Evolutionary conservation across 176 grass and related monocot species (phyloP).

Genomic region (Ensete glaucum): DNA sequence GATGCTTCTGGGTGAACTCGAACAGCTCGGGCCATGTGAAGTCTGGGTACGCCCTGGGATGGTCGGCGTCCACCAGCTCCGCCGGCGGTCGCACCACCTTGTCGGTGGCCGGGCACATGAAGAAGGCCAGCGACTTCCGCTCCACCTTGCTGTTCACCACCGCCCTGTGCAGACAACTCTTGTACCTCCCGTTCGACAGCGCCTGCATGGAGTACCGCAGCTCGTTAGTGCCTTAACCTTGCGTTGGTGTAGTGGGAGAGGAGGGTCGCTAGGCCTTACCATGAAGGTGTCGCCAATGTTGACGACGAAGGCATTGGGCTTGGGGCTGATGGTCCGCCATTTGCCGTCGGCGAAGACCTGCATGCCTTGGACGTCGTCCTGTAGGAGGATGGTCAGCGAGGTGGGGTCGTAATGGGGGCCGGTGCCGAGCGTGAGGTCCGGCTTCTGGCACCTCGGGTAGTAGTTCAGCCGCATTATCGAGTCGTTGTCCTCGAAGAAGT

Average conservation of each 20-base stretch:
- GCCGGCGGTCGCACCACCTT: slow-evolving; percentile 52
- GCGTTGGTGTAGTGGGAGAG: neutral
- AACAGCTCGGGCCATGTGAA: slow-evolving; percentile 86
- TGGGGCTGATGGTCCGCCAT: slow-evolving; percentile 41
- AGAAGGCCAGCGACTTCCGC: slow-evolving; percentile 67
- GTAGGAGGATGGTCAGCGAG: slow-evolving; percentile 87
- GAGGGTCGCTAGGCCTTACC: slow-evolving; percentile 12
- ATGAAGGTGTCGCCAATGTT: slow-evolving; percentile 98
- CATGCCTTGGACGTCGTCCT: slow-evolving; percentile 75
- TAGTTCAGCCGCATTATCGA: slow-evolving; percentile 95
- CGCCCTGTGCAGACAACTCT: slow-evolving; percentile 76
- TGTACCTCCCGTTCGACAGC: slow-evolving; percentile 73
- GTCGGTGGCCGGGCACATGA: slow-evolving; percentile 78
- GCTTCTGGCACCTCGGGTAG: slow-evolving; percentile 85
- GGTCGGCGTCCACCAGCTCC: slow-evolving; percentile 28
- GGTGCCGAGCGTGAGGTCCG: slow-evolving; percentile 56
- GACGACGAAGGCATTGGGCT: slow-evolving; percentile 46
- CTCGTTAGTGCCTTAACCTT: neutral
- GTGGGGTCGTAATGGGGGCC: slow-evolving; percentile 91
- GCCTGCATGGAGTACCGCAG: slow-evolving; percentile 23
- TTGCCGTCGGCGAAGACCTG: slow-evolving; percentile 50
- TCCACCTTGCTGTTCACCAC: slow-evolving; percentile 60
- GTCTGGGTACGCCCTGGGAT: slow-evolving; percentile 70
- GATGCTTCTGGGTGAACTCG: slow-evolving; percentile 82
- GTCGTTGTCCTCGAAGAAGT: slow-evolving; percentile 67